Conservation (phyloP, 164 flowering plant species). For the Kingdonia uniflora region DNA sequence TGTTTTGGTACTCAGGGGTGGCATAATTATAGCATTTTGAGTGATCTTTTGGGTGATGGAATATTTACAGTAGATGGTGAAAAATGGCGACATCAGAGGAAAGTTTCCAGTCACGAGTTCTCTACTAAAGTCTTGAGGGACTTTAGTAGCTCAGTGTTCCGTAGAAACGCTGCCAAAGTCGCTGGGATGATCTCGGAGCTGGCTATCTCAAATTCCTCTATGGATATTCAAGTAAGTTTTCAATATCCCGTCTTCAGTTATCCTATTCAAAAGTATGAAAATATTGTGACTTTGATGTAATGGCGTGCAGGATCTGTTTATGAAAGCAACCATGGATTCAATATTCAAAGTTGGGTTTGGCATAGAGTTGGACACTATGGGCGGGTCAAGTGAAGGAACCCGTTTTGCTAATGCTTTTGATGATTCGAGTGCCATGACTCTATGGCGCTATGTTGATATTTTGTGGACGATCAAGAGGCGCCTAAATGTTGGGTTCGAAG, state of each 20-base stretch:
- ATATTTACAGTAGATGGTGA: slow-evolving; percentile 56
- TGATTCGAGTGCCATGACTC: slow-evolving; percentile 34
- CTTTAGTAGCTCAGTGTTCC: slow-evolving; percentile 40
- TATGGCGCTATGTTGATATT: slow-evolving; percentile 46
- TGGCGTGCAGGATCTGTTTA: slow-evolving; percentile 43
- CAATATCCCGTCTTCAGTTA: neutral
- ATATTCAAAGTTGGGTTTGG: slow-evolving; percentile 69
- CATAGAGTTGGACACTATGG: slow-evolving; percentile 43
- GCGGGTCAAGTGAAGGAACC: slow-evolving; percentile 30
- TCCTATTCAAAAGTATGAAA: neutral
- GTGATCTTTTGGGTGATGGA: slow-evolving; percentile 49
- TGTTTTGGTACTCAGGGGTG: slow-evolving; percentile 21
- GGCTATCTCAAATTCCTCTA: slow-evolving; percentile 16
- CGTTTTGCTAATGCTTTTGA: slow-evolving; percentile 39
- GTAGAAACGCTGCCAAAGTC: slow-evolving; percentile 30
- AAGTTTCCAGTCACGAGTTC: slow-evolving; percentile 25
- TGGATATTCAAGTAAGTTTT: slow-evolving; percentile 40
- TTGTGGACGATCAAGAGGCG: slow-evolving; percentile 54
- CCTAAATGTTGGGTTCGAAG: slow-evolving; percentile 55
- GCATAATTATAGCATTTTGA: slow-evolving; percentile 25
- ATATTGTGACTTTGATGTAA: neutral
- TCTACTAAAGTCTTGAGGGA: slow-evolving; percentile 47
- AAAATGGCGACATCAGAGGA: slow-evolving; percentile 53
- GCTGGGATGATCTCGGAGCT: slow-evolving; percentile 27
- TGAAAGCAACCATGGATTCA: slow-evolving; percentile 62